Evolutionary conservation across 208 protist genomes (phyloP), one percentile per base, ranked within the genome.

Genomic region (Trypanosoma vivax): DNA sequence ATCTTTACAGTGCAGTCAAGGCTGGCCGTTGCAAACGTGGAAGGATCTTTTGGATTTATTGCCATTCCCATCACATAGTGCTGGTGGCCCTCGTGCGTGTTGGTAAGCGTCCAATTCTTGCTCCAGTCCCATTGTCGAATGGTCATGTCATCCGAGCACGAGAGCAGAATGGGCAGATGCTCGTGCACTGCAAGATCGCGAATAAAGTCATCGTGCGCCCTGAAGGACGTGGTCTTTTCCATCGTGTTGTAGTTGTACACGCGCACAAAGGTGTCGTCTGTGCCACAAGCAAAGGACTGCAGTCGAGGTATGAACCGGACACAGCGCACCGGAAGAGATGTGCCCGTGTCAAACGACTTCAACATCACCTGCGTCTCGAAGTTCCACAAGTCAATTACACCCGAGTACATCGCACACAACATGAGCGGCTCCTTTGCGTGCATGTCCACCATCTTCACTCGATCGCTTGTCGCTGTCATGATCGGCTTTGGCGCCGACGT

Each of bases 241-340:
- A 97, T 97, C 16, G 97, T 99, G 82, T 99, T 98, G 82, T 98
- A 99, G 78, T 99, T 99, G 77, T 96, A 99, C 35, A 99, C 92
- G 23, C 94, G 82, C 28, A 98, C 53, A 35, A 84, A 58, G 72
- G 88, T 89, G 61, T 98, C 97, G 65, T 99, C 98, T 2, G 92
- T 76, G 34, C 97, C 97, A 34, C 88, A 92, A 14, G 98, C 74
- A 45, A 99, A 92, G 68, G 96, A 98, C 60, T 98, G 88, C 74
- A 99, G 94, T 5, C 95, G 73, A 6, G 90, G 68, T 49, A 99
- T 97, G 66, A 99, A 99, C 29, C 93, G 86, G 5, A 84, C 96
- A 28, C 89, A 89, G 19, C 98, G 84, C 14, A 99, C 91, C 19
- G 97, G 96, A 13, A 96, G 60, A 18, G 64, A 65, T 21, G 77